Evolutionary conservation across 140 eudicot genomes (phyloP), one percentile per base, ranked within the genome.

Genomic region (Bidens hawaiensis): DNA sequence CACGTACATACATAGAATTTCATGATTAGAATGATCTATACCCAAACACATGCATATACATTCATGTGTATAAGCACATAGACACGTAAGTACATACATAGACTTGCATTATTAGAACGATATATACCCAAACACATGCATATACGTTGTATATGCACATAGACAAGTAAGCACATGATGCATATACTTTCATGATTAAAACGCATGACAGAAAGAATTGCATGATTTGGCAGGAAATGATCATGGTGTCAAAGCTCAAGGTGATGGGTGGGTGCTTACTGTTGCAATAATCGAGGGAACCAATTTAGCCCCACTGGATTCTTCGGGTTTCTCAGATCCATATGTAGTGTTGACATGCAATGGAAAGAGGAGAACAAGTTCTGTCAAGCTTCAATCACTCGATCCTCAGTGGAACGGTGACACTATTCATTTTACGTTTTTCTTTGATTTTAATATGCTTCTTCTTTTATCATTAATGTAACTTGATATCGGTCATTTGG

Each of bases 251-350:
- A 85, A 93, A 83, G 91, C 95, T 31, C 95, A 88, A 65, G 99
- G 99, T 54, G 99, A 93, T 38, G 99, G 99, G 26, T 93, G 99
- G 99, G 99, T 88, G 69, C 90, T 93, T 42, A 93, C 99, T 24
- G 86, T 83, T 16, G 99, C 96, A 16, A 70, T 93, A 58, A 72
- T 93, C 16, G 96, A 88, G 79, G 96, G 86, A 53, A 64, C 74
- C 25, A 88, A 88, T 69, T 77, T 93, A 47, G 79, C 94, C 46
- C 68, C 90, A 2, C 19, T 84, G 56, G 82, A 81, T 63, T 50
- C 82, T 1, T 71, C 75, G 6, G 90, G 76, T 47, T 60, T 74
- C 18, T 81, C 88, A 7, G 99, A 93, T 71, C 99, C 99, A 2
- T 93, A 80, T 65, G 99, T 88, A 22, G 87, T 85, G 22, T 74